Base-by-base conservation (phyloP, 2,329 filamentous ascomycete genomes). In the Calonectria henricotiae region DNA sequence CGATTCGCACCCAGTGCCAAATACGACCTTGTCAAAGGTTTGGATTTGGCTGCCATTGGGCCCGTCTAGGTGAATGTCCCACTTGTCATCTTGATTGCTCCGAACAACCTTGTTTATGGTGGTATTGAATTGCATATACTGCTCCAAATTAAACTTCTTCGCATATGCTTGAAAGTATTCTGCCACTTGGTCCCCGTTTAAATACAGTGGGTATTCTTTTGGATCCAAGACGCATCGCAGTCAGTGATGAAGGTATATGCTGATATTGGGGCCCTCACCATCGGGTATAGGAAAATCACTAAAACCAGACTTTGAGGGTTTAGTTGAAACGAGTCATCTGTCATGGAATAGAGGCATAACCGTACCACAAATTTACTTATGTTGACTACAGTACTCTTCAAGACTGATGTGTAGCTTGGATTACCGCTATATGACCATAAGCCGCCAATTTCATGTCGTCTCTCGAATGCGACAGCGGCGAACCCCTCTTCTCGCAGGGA, bases 11-110 rank as follows among this genome's bases (percentile, higher is more conserved):
- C 30, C 49, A 54, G 49, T 54, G 2, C 49, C 49, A 54, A 54
- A 54, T 2, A 54, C 49, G 12, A 54, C 49, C 30, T 54, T 54
- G 30, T 54, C 49, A 35, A 37, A 54, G 30, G 49, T 35, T 8
- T 12, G 49, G 8, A 32, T 32, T n/a, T 35, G 30, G 17, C 8
- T 54, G 5, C 49, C 49, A 32, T 37, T 35, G 0, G 27, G 49
- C 4, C 27, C 49, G 12, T 0, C 8, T 3, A 54, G 9, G 49
- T 54, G 30, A 35, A 54, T 20, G 11, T 54, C 49, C 49, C 30
- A 54, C 15, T 54, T 54, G 11, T 35, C 30, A 54, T 35, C 8
- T 1, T 35, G 17, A 1, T 54, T 54, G 30, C 17, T 35, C 6
- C 49, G 30, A 5, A 4, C 2, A 20, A 54, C 49, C 32, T 9